phyloP scores from a whole-genome alignment of 1,284 basidiomycete species.

The Trichosporon sp. region DNA sequence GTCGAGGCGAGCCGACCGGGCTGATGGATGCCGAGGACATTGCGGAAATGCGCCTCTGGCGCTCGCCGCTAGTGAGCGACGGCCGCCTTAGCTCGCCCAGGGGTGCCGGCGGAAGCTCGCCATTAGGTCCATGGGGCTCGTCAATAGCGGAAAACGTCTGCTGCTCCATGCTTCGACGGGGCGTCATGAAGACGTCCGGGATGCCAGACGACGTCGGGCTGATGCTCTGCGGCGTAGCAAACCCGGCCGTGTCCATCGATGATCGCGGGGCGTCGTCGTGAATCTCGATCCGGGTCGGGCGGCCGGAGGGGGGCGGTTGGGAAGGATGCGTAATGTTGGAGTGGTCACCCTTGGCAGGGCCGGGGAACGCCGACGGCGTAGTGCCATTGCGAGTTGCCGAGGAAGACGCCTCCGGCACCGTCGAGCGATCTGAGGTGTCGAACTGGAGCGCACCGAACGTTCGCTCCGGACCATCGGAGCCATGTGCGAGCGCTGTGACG shows the following conservation, averaged over 20 bases:
- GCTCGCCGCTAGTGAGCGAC: slow-evolving; percentile 8
- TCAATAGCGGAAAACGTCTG: slow-evolving; percentile 12
- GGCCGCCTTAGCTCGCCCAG: slow-evolving; percentile 3
- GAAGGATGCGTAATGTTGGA: slow-evolving; percentile 9
- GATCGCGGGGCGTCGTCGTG: not conserved
- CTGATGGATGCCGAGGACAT: slow-evolving; percentile 10
- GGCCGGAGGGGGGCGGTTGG: not conserved
- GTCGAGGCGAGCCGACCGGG: slow-evolving; percentile 23
- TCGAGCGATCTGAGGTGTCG: not conserved
- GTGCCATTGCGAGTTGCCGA: not conserved
- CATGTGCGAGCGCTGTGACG: not conserved
- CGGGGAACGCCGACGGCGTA: not conserved
- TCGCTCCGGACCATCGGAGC: not conserved
- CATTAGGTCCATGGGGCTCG: not conserved
- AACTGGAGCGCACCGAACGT: not conserved
- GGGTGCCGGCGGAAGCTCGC: not conserved
- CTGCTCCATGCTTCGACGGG: slow-evolving; percentile 14
- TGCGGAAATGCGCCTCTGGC: slow-evolving; percentile 21
- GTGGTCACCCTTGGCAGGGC: slow-evolving; percentile 4
- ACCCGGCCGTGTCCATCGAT: slow-evolving; percentile 16
- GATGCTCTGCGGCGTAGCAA: slow-evolving; percentile 4
- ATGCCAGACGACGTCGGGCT: slow-evolving; percentile 4
- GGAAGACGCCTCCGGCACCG: not conserved
- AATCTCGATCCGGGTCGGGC: not conserved
- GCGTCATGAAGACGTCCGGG: slow-evolving; percentile 16